These are phyloP conservation scores for Maudiozyma barnettii DNA, from an alignment of 805 yeast species.

Conservation along the genomic window DNA sequence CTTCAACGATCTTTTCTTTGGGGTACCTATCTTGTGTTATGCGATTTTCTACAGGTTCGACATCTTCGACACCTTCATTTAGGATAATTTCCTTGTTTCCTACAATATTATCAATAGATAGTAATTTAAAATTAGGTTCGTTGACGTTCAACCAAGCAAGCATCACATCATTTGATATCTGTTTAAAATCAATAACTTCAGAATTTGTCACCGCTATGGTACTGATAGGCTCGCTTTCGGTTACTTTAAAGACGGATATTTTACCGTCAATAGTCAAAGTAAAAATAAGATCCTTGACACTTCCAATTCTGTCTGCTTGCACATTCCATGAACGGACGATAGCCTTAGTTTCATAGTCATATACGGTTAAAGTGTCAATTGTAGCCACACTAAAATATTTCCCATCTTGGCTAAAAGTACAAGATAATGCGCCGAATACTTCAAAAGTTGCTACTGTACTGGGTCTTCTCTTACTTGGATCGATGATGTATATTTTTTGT, in stretches of 20 bases:
- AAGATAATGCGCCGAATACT: constrained; percentile 11
- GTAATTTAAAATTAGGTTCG: constrained; percentile 31
- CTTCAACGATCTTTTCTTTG: constrained; percentile 18
- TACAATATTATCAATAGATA: constrained; percentile 15
- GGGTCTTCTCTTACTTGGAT: constrained; percentile 39
- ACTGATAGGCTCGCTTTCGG: constrained; percentile 30
- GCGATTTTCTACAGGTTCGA: neutral
- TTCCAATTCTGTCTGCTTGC: constrained; percentile 14
- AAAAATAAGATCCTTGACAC: constrained; percentile 13
- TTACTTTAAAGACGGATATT: constrained; percentile 22
- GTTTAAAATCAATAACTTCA: constrained; percentile 20
- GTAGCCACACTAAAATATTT: constrained; percentile 18
- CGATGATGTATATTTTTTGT: constrained; percentile 51
- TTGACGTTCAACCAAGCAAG: constrained; percentile 32
- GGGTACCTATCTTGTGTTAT: neutral
- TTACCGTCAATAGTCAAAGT: constrained; percentile 16
- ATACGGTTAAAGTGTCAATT: constrained; percentile 11
- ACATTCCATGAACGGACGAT: constrained; percentile 16
- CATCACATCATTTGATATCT: constrained; percentile 14
- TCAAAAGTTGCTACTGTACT: constrained; percentile 17
- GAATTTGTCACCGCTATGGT: constrained; percentile 20
- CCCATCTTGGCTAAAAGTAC: constrained; percentile 14
- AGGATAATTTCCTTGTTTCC: constrained; percentile 22
- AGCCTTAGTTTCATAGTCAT: constrained; percentile 11
- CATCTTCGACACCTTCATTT: constrained; percentile 11